Evolutionary conservation across 2,329 filamentous ascomycete genomes (phyloP).

Genomic region (Colletotrichum aenigma): DNA sequence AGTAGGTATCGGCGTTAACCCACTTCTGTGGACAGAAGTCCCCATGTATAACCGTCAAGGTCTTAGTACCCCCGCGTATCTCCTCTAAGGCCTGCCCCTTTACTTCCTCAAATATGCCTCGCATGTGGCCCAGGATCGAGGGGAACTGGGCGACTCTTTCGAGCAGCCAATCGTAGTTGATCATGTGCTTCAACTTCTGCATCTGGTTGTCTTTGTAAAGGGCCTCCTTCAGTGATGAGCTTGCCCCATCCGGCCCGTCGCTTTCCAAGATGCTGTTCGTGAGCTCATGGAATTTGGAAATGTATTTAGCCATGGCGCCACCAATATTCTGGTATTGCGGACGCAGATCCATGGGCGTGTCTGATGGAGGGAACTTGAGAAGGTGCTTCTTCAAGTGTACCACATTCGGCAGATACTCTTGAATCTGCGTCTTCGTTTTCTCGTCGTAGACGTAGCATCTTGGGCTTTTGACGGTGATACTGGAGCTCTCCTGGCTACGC

Average conservation of each 20-base stretch:
- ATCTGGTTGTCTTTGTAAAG: background rate
- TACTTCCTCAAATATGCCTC: constrained; percentile 23
- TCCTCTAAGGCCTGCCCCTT: background rate
- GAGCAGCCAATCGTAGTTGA: constrained; percentile 48
- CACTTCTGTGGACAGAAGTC: constrained; percentile 68
- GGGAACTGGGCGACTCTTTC: constrained; percentile 47
- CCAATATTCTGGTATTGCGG: constrained; percentile 43
- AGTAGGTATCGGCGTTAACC: constrained; percentile 23
- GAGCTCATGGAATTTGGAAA: background rate
- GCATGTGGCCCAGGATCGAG: constrained; percentile 39
- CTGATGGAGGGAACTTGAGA: constrained; percentile 38
- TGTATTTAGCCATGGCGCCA: constrained; percentile 42
- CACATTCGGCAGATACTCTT: constrained; percentile 54
- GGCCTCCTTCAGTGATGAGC: background rate
- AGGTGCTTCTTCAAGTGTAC: constrained; percentile 54
- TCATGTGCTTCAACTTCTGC: background rate
- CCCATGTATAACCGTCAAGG: constrained; percentile 51
- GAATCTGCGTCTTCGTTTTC: constrained; percentile 54
- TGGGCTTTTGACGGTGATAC: constrained; percentile 49
- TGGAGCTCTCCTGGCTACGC: background rate
- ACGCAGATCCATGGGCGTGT: constrained; percentile 1
- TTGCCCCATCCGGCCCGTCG: background rate
- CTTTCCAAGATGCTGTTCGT: background rate
- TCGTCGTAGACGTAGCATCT: constrained; percentile 49
- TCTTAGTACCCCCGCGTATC: background rate